Evolutionary conservation across 2,329 filamentous ascomycete genomes (phyloP), one percentile per base, ranked within the genome.

Genomic region (Ophioceras dolichostomum): DNA sequence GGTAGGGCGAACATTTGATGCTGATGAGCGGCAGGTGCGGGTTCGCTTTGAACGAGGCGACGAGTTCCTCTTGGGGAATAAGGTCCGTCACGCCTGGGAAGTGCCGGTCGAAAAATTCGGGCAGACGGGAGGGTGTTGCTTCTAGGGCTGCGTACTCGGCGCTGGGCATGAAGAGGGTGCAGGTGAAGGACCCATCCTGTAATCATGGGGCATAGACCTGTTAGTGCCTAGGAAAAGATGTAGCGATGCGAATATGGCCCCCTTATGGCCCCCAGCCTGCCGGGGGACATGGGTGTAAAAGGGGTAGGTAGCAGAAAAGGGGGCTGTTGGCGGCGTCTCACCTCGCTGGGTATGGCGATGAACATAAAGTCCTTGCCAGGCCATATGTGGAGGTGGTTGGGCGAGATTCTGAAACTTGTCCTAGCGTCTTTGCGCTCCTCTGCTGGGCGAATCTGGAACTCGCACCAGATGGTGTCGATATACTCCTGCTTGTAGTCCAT

Each of bases 321-420:
- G n/a, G n/a, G n/a, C n/a, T n/a, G n/a, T n/a, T n/a, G n/a, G n/a
- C n/a, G n/a, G n/a, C n/a, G n/a, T n/a, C n/a, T n/a, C 20, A 19
- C 73, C 40, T 70, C 62, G 46, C 73, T 79, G 0, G 91, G 89
- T 31, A 98, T 88, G 14, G 91, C 93, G 52, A 98, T 98, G 61
- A 98, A 98, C 93, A 98, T 96, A 51, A 91, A 89, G 30, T 88
- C 78, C 49, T 79, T 79, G 22, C 84, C 87, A 0, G 91, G 91
- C 91, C 91, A 98, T 54, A 98, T 98, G 58, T 98, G 91, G 2
- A 98, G 68, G 54, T 96, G 88, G 49, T 95, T 84, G 2, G 87
- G 86, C 1, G 86, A 91, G 47, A 96, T 91, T 34, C 70, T 68
- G 54, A 93, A 96, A 12, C 22, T 26, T 26, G 22, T 26, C 7